Evolutionary conservation across 345 rosid genomes (phyloP).

Genomic region (Pugionium cornutum): DNA sequence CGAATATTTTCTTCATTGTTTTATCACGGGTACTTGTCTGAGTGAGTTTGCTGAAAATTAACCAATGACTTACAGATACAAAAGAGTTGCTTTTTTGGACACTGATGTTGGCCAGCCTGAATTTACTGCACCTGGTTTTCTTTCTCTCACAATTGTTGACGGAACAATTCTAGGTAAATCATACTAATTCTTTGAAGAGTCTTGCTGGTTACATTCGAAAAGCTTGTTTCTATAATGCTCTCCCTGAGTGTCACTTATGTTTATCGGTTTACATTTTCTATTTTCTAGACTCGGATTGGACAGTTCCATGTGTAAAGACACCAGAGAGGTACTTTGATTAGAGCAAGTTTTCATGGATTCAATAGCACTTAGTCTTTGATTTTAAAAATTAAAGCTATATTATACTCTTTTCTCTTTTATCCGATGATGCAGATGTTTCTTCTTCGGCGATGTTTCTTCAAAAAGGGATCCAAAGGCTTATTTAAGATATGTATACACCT

Average conservation of each 20-base stretch:
- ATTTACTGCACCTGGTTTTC: conserved; percentile 83
- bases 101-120: conserved; percentile 97
- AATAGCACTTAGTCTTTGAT: neutral
- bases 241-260: conserved; percentile 1
- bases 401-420: neutral
- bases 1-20: neutral
- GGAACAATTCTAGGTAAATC: conserved; percentile 58
- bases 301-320: conserved; percentile 85
- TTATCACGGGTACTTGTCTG: neutral
- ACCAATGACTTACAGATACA: conserved; percentile 55
- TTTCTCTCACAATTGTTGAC: conserved; percentile 77
- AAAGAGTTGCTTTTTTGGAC: conserved; percentile 83
- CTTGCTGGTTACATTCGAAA: neutral
- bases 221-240: neutral
- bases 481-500: conserved; percentile 58
- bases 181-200: conserved; percentile 3
- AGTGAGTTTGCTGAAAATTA: neutral
- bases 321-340: conserved; percentile 72
- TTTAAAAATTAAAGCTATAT: neutral
- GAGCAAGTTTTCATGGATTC: neutral
- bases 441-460: conserved; percentile 87
- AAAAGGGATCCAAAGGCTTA: conserved; percentile 79
- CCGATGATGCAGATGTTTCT: conserved; percentile 57
- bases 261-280: neutral
- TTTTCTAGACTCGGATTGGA: conserved; percentile 57